Evolutionary conservation across 768 basidiomycete genomes (phyloP).

Genomic region (Russula abietina): DNA sequence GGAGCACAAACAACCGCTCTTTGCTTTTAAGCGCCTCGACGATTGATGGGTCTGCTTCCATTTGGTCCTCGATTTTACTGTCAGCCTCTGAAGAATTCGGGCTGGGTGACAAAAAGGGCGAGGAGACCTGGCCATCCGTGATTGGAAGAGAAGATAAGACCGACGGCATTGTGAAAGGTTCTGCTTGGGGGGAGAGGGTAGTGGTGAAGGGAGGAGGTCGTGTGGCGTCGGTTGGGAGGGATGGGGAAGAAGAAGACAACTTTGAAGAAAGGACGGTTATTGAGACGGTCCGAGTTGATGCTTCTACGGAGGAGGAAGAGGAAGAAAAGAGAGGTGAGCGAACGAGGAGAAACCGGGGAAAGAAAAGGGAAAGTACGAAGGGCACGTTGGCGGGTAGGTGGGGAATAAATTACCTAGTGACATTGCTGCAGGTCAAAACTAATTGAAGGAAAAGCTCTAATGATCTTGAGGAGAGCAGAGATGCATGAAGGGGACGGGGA

Average conservation of each 20-base stretch:
- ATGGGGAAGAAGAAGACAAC: conserved; percentile 4
- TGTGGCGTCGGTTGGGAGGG: conserved; percentile 14
- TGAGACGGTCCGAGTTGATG: conserved; percentile 12
- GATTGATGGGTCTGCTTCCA: conserved; percentile 72
- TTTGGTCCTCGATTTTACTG: conserved; percentile 25
- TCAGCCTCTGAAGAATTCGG: conserved; percentile 30
- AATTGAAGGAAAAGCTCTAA: neutral
- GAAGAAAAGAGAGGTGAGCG: conserved; percentile 3
- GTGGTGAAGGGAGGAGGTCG: conserved; percentile 7
- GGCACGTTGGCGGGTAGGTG: neutral
- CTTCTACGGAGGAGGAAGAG: conserved; percentile 8
- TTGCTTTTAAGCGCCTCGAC: conserved; percentile 83
- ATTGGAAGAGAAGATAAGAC: conserved; percentile 22
- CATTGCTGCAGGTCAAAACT: conserved; percentile 7
- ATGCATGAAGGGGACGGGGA: conserved; percentile 3
- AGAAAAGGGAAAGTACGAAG: conserved; percentile 8
- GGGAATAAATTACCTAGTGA: conserved; percentile 18
- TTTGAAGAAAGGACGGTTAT: conserved; percentile 17
- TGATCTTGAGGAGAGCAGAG: neutral
- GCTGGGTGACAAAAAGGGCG: conserved; percentile 21
- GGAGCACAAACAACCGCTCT: conserved; percentile 81
- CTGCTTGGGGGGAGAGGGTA: conserved; percentile 21
- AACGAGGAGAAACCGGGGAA: neutral
- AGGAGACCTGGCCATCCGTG: conserved; percentile 11
- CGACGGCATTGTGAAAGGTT: conserved; percentile 21